A percentile compares a stretch with the other conserved stretches of the same genome.
Evolutionary conservation across 140 eudicot genomes (phyloP).

Genomic region (Bidens hawaiensis): DNA sequence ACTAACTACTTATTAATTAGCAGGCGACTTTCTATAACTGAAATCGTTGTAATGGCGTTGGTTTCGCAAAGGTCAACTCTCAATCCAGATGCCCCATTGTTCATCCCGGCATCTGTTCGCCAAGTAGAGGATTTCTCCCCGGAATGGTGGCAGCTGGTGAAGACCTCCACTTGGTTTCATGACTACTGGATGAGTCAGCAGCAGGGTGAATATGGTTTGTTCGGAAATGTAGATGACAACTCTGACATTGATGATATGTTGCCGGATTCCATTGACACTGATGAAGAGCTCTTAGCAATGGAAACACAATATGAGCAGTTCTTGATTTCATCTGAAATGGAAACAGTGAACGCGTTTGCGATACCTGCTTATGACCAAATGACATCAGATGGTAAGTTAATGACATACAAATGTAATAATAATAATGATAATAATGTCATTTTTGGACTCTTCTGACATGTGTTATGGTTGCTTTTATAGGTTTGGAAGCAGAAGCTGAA

Average conservation of each 20-base stretch:
- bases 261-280: constrained; percentile 72
- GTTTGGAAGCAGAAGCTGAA: too few species aligned
- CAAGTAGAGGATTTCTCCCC: too few species aligned
- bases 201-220: too few species aligned
- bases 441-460: background rate
- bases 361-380: constrained; percentile 20
- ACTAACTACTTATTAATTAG: background rate
- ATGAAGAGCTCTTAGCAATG: constrained; percentile 70
- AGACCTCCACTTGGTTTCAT: constrained; percentile 81
- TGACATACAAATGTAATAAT: background rate
- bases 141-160: too few species aligned
- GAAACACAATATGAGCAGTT: constrained; percentile 87
- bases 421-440: background rate
- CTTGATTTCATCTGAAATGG: constrained; percentile 43
- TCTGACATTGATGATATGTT: constrained; percentile 33
- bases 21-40: constrained; percentile 1
- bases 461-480: too few species aligned
- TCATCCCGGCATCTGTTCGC: too few species aligned
- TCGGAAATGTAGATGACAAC: background rate
- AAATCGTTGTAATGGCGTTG: constrained; percentile 49
- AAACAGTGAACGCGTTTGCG: constrained; percentile 15
- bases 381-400: constrained; percentile 37
- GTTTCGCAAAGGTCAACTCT: constrained; percentile 67
- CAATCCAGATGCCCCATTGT: constrained; percentile 79
- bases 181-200: constrained; percentile 91